Evolutionary conservation across 345 rosid genomes (phyloP).

Genomic region (Eucalyptus caleyi): DNA sequence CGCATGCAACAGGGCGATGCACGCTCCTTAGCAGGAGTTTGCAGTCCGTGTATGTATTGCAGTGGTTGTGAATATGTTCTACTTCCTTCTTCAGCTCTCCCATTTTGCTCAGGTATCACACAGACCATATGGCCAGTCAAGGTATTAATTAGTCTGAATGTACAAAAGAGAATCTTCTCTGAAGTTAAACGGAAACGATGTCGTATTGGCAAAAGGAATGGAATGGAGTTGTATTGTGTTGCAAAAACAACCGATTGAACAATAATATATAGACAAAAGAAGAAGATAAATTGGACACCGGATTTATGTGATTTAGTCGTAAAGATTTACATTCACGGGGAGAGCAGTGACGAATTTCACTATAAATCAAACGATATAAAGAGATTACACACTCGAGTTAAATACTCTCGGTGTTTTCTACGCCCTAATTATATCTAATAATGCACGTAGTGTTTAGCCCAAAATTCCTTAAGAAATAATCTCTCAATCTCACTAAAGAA

Average conservation of each 20-base stretch:
- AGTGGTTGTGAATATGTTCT: not conserved
- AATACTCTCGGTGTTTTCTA: fast-evolving
- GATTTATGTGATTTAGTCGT: no score
- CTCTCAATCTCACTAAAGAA: no score
- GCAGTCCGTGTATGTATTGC: not conserved
- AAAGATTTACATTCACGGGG: fast-evolving
- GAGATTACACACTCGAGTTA: no score
- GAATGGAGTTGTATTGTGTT: not conserved
- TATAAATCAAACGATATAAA: no score
- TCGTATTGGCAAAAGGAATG: not conserved
- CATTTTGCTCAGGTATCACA: not conserved
- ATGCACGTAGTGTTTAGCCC: no score
- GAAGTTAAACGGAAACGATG: not conserved
- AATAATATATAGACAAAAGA: no score
- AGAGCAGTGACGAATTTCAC: fast-evolving
- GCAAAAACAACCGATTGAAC: no score
- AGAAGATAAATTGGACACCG: fast-evolving
- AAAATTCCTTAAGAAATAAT: no score
- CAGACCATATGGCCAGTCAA: not conserved
- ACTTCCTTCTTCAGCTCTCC: not conserved
- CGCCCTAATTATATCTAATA: fast-evolving
- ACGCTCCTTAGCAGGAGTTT: not conserved
- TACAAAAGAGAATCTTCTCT: not conserved
- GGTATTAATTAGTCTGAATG: not conserved
- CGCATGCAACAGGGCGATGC: not conserved